phyloP scores from a whole-genome alignment of 2,329 filamentous ascomycete species.

The Fusarium napiforme region DNA sequence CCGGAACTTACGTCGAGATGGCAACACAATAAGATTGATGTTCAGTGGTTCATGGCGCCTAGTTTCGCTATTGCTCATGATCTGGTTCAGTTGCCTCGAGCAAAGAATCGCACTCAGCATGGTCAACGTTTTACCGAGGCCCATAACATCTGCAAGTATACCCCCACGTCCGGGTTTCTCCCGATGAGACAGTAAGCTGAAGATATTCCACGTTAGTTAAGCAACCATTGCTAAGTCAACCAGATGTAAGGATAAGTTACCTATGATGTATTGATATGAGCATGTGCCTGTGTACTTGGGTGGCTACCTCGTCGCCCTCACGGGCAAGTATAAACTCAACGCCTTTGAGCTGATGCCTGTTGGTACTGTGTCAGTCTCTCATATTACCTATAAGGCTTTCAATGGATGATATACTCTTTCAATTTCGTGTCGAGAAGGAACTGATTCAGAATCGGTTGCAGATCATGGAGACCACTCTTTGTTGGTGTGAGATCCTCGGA shows the following conservation, averaged over 20 bases:
- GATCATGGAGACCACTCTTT: accelerated
- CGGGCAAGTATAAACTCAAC: neutral
- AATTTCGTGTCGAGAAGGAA: neutral
- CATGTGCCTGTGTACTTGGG: neutral
- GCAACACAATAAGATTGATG: too few species aligned
- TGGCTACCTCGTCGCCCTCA: neutral
- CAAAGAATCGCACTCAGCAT: too few species aligned
- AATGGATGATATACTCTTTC: neutral
- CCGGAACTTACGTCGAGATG: too few species aligned
- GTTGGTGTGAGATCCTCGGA: accelerated
- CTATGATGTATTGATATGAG: neutral
- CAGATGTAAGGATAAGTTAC: accelerated
- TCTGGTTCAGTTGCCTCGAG: too few species aligned
- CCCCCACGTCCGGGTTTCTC: too few species aligned
- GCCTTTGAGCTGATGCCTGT: neutral
- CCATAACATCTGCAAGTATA: too few species aligned
- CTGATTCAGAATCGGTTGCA: accelerated
- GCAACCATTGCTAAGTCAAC: accelerated
- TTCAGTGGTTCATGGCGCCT: too few species aligned
- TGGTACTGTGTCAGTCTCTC: accelerated
- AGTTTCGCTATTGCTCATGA: too few species aligned
- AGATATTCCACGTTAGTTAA: accelerated
- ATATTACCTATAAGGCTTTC: accelerated
- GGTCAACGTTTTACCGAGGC: too few species aligned
- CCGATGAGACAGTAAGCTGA: accelerated